These are phyloP conservation scores for Akanthomyces lecanii DNA, from an alignment of 2,329 filamentous ascomycete species.

Conservation along the genomic window DNA sequence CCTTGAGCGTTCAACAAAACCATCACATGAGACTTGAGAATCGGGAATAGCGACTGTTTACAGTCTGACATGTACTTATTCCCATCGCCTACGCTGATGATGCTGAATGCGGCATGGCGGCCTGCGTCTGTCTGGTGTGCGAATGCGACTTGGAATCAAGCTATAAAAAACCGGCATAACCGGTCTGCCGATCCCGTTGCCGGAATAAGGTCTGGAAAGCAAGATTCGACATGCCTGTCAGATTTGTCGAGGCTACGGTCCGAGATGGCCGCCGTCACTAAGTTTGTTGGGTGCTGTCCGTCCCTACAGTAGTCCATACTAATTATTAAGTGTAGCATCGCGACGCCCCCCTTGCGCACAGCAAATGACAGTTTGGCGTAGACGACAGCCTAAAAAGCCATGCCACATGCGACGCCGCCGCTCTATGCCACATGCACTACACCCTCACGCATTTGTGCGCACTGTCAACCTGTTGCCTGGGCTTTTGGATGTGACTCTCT, in stretches of 20 bases:
- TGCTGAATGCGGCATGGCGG: not conserved
- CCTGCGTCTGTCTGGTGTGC: not conserved
- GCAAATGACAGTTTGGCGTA: constrained; percentile 6
- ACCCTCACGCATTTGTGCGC: not conserved
- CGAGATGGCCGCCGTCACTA: not conserved
- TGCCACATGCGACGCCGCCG: not conserved
- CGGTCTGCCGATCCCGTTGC: not conserved
- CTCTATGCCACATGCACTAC: not conserved
- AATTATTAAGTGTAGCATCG: not conserved
- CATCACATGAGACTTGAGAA: too few species aligned
- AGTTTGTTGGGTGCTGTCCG: not conserved
- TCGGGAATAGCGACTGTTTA: not conserved
- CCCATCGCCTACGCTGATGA: constrained; percentile 5
- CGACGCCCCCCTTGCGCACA: not conserved
- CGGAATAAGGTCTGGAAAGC: not conserved
- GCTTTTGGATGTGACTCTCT: not conserved
- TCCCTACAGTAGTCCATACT: too few species aligned
- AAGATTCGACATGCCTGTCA: not conserved
- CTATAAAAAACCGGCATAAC: not conserved
- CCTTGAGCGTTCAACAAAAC: too few species aligned
- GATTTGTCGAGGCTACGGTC: constrained; percentile 1
- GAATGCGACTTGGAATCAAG: not conserved
- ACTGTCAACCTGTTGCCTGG: too few species aligned
- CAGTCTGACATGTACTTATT: not conserved
- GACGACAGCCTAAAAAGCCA: not conserved